Evolutionary conservation across 179 eudicot genomes (phyloP).

Genomic region (Heliamphora pulchella): DNA sequence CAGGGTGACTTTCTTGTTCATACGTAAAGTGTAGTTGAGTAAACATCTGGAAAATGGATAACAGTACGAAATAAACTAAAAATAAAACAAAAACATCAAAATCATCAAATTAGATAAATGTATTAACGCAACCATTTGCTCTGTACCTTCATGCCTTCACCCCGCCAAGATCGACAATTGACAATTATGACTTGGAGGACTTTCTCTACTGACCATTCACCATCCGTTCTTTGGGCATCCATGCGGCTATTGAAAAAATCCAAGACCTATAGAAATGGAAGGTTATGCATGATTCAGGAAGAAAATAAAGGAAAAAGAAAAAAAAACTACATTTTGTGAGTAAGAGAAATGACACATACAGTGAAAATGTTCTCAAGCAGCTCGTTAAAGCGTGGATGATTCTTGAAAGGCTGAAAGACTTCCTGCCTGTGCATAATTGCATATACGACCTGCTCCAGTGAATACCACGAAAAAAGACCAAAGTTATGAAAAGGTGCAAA

Average conservation of each 20-base stretch:
- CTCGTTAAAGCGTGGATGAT: constrained; percentile 85
- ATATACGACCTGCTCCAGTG: constrained; percentile 70
- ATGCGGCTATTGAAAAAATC: constrained; percentile 89
- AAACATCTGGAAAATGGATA: constrained; percentile 50
- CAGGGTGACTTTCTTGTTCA: constrained; percentile 98
- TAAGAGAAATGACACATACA: constrained; percentile 37
- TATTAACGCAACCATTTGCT: constrained; percentile 16
- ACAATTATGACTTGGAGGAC: constrained; percentile 70
- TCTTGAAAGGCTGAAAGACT: constrained; percentile 86
- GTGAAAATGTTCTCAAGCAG: constrained; percentile 88
- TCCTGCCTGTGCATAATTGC: constrained; percentile 96
- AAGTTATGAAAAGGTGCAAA: neutral
- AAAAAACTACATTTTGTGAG: neutral
- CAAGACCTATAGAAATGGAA: constrained; percentile 47
- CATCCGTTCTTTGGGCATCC: constrained; percentile 71
- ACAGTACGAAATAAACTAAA: neutral
- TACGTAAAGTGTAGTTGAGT: constrained; percentile 80
- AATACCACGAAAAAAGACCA: constrained; percentile 9
- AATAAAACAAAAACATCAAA: neutral
- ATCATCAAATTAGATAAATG: neutral
- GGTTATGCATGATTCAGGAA: neutral
- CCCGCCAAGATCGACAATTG: constrained; percentile 88
- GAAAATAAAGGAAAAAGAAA: neutral
- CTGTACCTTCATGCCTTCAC: constrained; percentile 91
- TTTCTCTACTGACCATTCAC: constrained; percentile 96